Evolutionary conservation across 1,139 yeast genomes (phyloP), one percentile per base, ranked within the genome.

Genomic region (Meyerozyma smithsonii): DNA sequence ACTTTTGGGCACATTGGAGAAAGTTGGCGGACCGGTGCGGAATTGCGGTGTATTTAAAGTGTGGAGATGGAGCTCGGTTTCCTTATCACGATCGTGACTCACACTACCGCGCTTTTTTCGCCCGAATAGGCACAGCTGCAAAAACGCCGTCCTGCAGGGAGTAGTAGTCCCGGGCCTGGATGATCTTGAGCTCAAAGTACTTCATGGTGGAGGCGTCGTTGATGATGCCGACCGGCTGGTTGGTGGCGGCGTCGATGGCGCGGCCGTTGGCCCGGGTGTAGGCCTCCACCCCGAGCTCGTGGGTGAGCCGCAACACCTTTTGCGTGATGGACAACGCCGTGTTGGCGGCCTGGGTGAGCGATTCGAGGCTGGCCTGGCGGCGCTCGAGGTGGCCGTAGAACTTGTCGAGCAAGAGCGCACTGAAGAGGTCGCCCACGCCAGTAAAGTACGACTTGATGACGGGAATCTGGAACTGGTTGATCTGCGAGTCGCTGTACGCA

Each of bases 341-440:
- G 32, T 44, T 44, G 15, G 45, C 50, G 3, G 51, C 48, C 8
- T 15, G 24, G 8, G 41, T 21, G 28, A 47, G 25, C 2, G 36
- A 12, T n/a, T 34, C 14, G 12, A 30, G 11, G 12, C 10, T 17
- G 21, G 20, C 19, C 4, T 15, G 8, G 10, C 12, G 12, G 6
- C 8, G 16, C 10, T n/a, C 18, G 17, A 26, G 5, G 24, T 21
- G 14, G 4, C 10, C 59, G 50, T 66, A 64, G 37, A 77, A 62
- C 42, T 81, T 69, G 60, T 87, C 92, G 2, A 85, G 59, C 30
- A 89, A 59, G 35, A 90, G 58, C 0, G 96, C 95, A 0, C 95
- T 78, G 56, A 92, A 88, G 34, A 92, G 64, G 53, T 92, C 98
- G 2, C 98, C 98, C 4, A 92, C 89, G 0, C 98, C 97, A 1